Base-by-base conservation (phyloP, 2,329 filamentous ascomycete species). In the Aspergillus bombycis region DNA sequence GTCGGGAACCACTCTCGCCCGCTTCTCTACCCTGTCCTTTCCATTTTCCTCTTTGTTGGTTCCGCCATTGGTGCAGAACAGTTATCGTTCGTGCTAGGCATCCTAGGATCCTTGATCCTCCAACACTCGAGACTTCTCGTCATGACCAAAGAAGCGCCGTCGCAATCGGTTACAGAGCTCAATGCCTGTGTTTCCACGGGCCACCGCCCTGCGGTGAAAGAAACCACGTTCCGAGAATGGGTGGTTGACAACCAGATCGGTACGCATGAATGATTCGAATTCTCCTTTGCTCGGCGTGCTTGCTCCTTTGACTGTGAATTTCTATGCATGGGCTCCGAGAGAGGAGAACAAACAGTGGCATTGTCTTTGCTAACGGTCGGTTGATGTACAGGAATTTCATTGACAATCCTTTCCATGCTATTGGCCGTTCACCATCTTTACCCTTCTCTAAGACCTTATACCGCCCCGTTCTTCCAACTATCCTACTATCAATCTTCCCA, bases 401-500 rank as follows among this genome's bases (percentile, higher is more conserved):
- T 95, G 77, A 97, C 96, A 77, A 88, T 95, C 63, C 83, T 97
- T 67, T 88, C 92, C 62, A 88, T 96, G 68, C 88, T 97, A 68
- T 88, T 91, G 76, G 88, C 96, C 68, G 88, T 92, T 61, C 93
- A 97, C 81, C 82, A 89, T 71, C 89, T 90, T 74, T 93, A 97
- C 75, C 93, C 94, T 58, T 90, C 89, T 72, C 88, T 93, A 56
- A 88, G 92, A 68, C 82, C 86, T 59, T 88, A 91, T 73, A 96
- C 93, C n/a, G 85, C 86, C 73, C 95, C 94, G 71, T 97, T 97
- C 83, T 93, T 96, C 80, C 86, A 88, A 62, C 86, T 97, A 63
- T 94, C 92, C 62, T 95, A 98, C 82, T 89, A 90, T 78, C 91
- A 94, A 75, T 80, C 87, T 0, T 74, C 82, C 9, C 88, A 88